Conservation (phyloP, 148 eudicot genomes). For the Selenicereus undatus region DNA sequence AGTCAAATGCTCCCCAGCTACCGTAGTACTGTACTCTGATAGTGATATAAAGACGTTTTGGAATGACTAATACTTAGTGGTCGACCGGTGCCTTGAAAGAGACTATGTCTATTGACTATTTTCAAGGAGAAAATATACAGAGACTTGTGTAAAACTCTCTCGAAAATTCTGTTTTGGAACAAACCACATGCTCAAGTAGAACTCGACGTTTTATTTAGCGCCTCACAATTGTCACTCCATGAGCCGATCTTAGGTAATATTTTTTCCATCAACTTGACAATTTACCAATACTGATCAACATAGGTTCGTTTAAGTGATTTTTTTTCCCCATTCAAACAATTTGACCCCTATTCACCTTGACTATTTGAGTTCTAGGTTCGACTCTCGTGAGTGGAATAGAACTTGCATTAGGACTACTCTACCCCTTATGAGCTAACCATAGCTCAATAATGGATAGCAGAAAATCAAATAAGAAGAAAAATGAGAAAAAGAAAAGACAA, state of each 20-base stretch:
- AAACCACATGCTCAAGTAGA: background rate
- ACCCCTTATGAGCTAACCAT: too few species aligned
- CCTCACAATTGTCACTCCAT: background rate
- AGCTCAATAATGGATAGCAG: too few species aligned
- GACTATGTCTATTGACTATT: background rate
- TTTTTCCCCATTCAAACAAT: too few species aligned
- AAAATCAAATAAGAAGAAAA: too few species aligned
- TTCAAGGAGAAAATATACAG: background rate
- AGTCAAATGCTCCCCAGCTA: slow-evolving; percentile 4
- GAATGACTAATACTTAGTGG: background rate
- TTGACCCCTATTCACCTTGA: too few species aligned
- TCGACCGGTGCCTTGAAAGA: background rate
- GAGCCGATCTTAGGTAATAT: background rate
- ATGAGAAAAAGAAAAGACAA: too few species aligned
- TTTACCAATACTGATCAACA: too few species aligned
- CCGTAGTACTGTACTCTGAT: background rate
- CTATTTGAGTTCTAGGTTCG: too few species aligned
- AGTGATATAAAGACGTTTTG: background rate
- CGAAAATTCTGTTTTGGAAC: background rate
- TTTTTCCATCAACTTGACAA: too few species aligned
- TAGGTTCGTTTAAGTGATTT: too few species aligned
- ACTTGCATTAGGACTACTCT: too few species aligned
- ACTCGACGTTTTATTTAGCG: background rate
- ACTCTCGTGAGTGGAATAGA: too few species aligned
- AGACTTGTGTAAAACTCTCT: background rate